Percentiles rank a stretch among this genome's conserved stretches.
Conservation (phyloP, 192 early-diverging fungal genomes). For the Martensiomyces pterosporus region DNA sequence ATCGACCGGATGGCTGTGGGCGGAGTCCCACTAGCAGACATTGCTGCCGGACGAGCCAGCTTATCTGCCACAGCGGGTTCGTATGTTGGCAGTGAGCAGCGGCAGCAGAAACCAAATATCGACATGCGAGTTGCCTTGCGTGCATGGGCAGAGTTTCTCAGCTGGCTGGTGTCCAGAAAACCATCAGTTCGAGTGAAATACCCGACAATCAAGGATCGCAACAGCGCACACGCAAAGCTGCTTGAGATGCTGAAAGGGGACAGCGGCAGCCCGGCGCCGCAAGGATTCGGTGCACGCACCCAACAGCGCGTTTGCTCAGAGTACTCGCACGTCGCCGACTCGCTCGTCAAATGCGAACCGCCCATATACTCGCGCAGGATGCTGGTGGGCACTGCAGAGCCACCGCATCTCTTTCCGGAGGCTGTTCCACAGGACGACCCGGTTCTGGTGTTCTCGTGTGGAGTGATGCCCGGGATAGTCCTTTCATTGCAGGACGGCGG, state of each 20-base stretch:
- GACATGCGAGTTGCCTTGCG: conserved; percentile 14
- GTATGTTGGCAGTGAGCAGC: too few relatives aligned
- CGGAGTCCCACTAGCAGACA: background rate
- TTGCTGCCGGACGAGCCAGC: too few relatives aligned
- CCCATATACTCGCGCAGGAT: too few relatives aligned
- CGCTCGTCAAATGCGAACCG: background rate
- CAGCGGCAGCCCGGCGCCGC: background rate
- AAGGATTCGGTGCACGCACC: background rate
- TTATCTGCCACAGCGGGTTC: too few relatives aligned
- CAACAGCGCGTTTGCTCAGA: background rate
- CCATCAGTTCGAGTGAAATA: background rate
- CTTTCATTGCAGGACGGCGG: background rate
- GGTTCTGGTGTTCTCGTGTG: background rate
- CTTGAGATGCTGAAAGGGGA: too few relatives aligned
- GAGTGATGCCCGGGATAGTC: background rate
- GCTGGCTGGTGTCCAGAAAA: conserved; percentile 4
- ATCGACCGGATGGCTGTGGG: background rate
- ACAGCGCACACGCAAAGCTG: too few relatives aligned
- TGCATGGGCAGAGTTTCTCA: conserved; percentile 24
- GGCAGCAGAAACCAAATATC: background rate
- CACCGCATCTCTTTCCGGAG: too few relatives aligned
- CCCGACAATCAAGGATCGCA: background rate
- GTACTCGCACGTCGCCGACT: background rate
- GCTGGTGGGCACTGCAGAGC: too few relatives aligned
- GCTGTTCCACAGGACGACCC: background rate